Evolutionary conservation across 352 stramenopile genomes (phyloP).

Genomic region (Hyaloperonospora arabidopsidis): DNA sequence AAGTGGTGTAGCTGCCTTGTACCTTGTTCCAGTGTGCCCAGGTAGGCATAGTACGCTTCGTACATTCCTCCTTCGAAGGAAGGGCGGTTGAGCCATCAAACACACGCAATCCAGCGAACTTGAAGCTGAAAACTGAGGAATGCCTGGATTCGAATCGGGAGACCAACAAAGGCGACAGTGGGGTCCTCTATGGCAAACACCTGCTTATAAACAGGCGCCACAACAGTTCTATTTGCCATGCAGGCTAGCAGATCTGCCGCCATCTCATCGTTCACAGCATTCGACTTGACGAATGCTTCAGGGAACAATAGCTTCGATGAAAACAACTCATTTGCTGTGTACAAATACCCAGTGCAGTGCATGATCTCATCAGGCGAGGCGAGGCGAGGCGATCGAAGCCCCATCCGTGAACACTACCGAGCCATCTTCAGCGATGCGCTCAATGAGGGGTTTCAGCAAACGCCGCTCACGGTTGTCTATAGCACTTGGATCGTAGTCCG

Average conservation of each 20-base stretch:
- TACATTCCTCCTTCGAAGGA: slow-evolving; percentile 70
- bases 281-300: slow-evolving; percentile 14
- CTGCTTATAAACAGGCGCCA: slow-evolving; percentile 75
- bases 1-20: slow-evolving; percentile 68
- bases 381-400: slow-evolving; percentile 30
- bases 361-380: slow-evolving; percentile 72
- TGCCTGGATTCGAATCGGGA: slow-evolving; percentile 70
- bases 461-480: slow-evolving; percentile 29
- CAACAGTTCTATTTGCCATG: slow-evolving; percentile 24
- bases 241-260: slow-evolving; percentile 28
- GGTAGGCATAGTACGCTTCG: slow-evolving; percentile 40
- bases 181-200: slow-evolving; percentile 72
- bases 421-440: slow-evolving; percentile 39
- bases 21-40: slow-evolving; percentile 32
- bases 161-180: slow-evolving; percentile 57
- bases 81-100: slow-evolving; percentile 36
- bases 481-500: slow-evolving; percentile 30
- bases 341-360: slow-evolving; percentile 71
- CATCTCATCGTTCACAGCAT: slow-evolving; percentile 19
- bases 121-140: slow-evolving; percentile 81
- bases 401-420: slow-evolving; percentile 51
- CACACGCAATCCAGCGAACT: slow-evolving; percentile 57
- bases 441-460: slow-evolving; percentile 50
- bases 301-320: slow-evolving; percentile 46
- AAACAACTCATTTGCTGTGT: slow-evolving; percentile 46